Evolutionary conservation across 192 early-diverging fungal genomes (phyloP).

Genomic region (Bifiguratus adelaidae): DNA sequence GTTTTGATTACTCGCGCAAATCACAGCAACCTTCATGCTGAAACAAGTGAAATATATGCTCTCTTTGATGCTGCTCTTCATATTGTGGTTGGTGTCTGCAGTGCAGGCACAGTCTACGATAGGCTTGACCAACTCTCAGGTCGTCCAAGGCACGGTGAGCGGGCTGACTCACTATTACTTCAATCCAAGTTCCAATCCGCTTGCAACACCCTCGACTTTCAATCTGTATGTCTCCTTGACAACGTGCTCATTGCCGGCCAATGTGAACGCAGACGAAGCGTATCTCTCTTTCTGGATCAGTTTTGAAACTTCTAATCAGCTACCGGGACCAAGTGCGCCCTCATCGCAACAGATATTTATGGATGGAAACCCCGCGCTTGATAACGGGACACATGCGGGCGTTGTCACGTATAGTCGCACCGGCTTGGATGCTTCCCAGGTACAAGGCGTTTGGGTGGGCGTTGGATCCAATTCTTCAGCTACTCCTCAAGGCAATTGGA

Average conservation of each 20-base stretch:
- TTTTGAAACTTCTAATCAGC: conserved; percentile 2
- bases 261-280: conserved; percentile 2
- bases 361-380: background rate
- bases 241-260: conserved; percentile 14
- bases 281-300: conserved; percentile 14
- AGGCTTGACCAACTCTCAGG: too few relatives aligned
- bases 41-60: too few relatives aligned
- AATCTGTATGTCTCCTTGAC: conserved; percentile 14
- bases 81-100: too few relatives aligned
- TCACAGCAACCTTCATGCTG: too few relatives aligned
- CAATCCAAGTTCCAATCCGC: background rate
- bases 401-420: conserved; percentile 2
- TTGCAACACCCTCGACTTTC: background rate
- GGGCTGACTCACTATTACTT: background rate
- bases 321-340: conserved; percentile 13
- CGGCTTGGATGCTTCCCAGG: background rate
- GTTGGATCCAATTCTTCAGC: too few relatives aligned
- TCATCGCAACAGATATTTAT: background rate
- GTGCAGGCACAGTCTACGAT: too few relatives aligned
- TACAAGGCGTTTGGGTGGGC: conserved; percentile 11
- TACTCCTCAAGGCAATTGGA: conserved; percentile 20
- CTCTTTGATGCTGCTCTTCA: too few relatives aligned
- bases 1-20: conserved; percentile 97
- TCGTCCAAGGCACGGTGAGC: too few relatives aligned
- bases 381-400: conserved; percentile 5